phyloP scores from a whole-genome alignment of 2,329 filamentous ascomycete genomes.

The Hypocrella siamensis region DNA sequence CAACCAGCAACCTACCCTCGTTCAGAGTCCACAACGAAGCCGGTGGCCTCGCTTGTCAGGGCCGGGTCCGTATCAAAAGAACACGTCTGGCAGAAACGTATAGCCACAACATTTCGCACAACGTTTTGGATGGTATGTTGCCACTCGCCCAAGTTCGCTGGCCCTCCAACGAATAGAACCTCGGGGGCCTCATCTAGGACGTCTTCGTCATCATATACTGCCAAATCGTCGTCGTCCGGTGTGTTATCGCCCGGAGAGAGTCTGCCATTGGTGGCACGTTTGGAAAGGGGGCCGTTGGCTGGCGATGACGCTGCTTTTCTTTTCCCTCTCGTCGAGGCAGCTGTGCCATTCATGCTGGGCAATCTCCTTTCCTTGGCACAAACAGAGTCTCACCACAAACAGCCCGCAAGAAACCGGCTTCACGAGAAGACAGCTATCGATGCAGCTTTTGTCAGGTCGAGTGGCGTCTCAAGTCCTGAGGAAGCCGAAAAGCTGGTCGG shows the following conservation, averaged over 20 bases:
- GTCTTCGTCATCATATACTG: conserved; percentile 23
- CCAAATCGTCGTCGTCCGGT: conserved; percentile 21
- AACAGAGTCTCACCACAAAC: conserved; percentile 1
- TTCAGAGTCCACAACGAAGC: conserved; percentile 93
- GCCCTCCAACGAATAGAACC: conserved; percentile 19
- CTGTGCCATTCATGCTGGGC: conserved; percentile 26
- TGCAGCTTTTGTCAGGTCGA: neutral
- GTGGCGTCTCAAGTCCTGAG: conserved; percentile 1
- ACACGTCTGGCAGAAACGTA: conserved; percentile 95
- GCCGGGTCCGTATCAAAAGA: conserved; percentile 96
- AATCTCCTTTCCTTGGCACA: neutral
- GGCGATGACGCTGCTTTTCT: conserved; percentile 33
- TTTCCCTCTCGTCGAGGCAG: conserved; percentile 28
- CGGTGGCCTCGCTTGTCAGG: conserved; percentile 86
- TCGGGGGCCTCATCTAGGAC: conserved; percentile 23
- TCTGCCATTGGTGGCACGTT: conserved; percentile 28
- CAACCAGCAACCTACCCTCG: conserved; percentile 43
- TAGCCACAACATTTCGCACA: conserved; percentile 92
- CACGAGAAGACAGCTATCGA: neutral
- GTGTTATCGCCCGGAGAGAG: conserved; percentile 33
- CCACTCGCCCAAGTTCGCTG: conserved; percentile 52
- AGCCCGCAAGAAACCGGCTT: conserved; percentile 3
- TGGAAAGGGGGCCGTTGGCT: conserved; percentile 18
- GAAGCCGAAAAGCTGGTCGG: too few species aligned
- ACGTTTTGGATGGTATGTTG: conserved; percentile 90